These are phyloP conservation scores for Diaporthe sp. DNA, from an alignment of 2,329 filamentous ascomycete species.

Conservation along the genomic window DNA sequence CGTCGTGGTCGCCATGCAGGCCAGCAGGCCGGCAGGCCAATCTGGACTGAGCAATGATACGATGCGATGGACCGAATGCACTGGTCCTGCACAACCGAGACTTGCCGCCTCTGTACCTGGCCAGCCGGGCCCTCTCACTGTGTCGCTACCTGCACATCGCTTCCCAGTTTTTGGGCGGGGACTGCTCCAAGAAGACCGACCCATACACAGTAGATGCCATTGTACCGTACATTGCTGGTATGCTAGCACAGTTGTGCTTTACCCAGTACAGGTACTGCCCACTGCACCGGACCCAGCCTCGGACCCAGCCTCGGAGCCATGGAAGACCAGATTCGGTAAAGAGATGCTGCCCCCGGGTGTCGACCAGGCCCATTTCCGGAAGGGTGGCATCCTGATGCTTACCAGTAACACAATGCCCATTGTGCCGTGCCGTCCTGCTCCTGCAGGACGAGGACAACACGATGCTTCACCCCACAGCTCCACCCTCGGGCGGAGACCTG, in stretches of 20 bases:
- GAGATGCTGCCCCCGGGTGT: not conserved
- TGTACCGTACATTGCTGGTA: too few species aligned
- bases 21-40: conserved; percentile 12
- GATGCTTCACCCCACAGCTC: conserved; percentile 16
- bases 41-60: conserved; percentile 19
- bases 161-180: not conserved
- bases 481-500: conserved; percentile 12
- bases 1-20: conserved; percentile 20
- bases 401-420: conserved; percentile 19
- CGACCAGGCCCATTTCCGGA: not conserved
- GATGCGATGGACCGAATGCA: conserved; percentile 18
- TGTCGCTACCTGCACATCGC: conserved; percentile 20
- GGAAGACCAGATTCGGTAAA: conserved; percentile 10
- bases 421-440: conserved; percentile 11
- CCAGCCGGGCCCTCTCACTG: conserved; percentile 26
- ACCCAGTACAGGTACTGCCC: not conserved
- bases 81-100: conserved; percentile 21
- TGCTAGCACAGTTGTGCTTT: not conserved
- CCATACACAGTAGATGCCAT: too few species aligned
- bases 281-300: conserved; percentile 12
- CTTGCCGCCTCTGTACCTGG: conserved; percentile 15
- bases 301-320: conserved; percentile 25
- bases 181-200: not conserved
- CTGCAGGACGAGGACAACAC: conserved; percentile 15
- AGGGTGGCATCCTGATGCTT: conserved; percentile 5